A percentile compares a stretch with the other conserved stretches of the same genome.
Evolutionary conservation across 345 rosid species (phyloP).

Genomic region (Cardamine occulta): DNA sequence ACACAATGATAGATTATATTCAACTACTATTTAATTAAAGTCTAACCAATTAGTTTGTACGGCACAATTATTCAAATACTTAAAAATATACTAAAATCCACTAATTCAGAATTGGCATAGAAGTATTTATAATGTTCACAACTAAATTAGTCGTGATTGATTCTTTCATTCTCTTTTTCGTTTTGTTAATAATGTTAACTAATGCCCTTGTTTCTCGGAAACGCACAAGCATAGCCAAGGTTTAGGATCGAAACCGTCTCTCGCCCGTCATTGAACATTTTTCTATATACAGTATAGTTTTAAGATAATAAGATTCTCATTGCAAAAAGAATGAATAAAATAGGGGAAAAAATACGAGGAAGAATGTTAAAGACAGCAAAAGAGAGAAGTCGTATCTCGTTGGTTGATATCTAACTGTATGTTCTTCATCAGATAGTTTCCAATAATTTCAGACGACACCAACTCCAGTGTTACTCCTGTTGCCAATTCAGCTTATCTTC

Average conservation of each 20-base stretch:
- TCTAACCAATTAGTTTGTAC: slow-evolving; percentile 27
- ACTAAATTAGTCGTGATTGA: slow-evolving; percentile 5
- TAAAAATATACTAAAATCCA: neutral
- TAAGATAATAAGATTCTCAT: slow-evolving; percentile 6
- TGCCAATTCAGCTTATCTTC: slow-evolving; percentile 24
- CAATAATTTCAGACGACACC: slow-evolving; percentile 22
- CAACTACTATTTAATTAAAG: slow-evolving; percentile 23
- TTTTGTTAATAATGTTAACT: neutral
- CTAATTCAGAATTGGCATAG: slow-evolving; percentile 7
- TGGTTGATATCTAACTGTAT: slow-evolving; percentile 27
- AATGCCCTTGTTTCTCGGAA: slow-evolving; percentile 16
- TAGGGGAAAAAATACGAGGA: slow-evolving; percentile 6
- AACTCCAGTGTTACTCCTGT: slow-evolving; percentile 30
- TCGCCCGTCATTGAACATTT: slow-evolving; percentile 16
- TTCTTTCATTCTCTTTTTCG: slow-evolving; percentile 17
- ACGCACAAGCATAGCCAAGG: slow-evolving; percentile 23
- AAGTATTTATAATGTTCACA: slow-evolving; percentile 17
- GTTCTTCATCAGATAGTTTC: slow-evolving; percentile 21
- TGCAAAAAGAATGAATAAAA: neutral
- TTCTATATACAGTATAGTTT: neutral
- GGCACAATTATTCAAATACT: slow-evolving; percentile 24
- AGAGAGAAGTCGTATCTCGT: slow-evolving; percentile 10
- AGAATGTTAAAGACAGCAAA: slow-evolving; percentile 24
- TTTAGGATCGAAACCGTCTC: slow-evolving; percentile 10
- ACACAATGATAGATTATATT: slow-evolving; percentile 22